Evolutionary conservation across 192 early-diverging fungal genomes (phyloP), one percentile per base, ranked within the genome.

Genomic region (Lobulomyces angularis): DNA sequence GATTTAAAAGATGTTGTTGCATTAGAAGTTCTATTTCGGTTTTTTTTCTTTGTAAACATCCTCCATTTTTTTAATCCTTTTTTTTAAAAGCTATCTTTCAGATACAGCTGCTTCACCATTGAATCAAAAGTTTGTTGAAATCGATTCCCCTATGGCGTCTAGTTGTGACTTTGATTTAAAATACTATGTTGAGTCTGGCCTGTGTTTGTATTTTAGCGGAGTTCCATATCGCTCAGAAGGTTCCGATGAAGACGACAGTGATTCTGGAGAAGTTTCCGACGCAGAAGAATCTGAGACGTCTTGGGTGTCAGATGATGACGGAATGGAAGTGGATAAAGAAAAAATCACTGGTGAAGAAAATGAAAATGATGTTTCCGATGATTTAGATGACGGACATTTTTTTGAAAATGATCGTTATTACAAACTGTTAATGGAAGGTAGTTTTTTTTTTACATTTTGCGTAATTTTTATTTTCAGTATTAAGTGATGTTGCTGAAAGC

Each of bases 61-160:
- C n/a, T n/a, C n/a, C n/a, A n/a, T n/a, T n/a, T n/a, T n/a, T n/a
- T n/a, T n/a, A n/a, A n/a, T n/a, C n/a, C n/a, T n/a, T n/a, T n/a
- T n/a, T n/a, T n/a, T n/a, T n/a, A n/a, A n/a, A n/a, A n/a, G n/a
- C n/a, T 88, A 74, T 41, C 51, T 90, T 37, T 66, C 71, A 7
- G 82, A 83, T 26, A 69, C 41, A 18, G 45, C 64, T 12, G 77
- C 82, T 2, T 79, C 77, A 20, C 82, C 80, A 3, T 71, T 86
- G 32, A 54, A 64, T 24, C 83, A 83, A 54, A 67, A 58, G 19
- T 88, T 88, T 77, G 79, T 84, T 4, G 85, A 90, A 57, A 60
- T 65, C 12, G 49, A 60, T 11, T 58, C 52, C 5, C 83, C 84
- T 2, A 55, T 68, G 37, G 81, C 80, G 5, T 72, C 65, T 19